phyloP scores from a whole-genome alignment of 192 early-diverging fungal species.

The Backusella morwellensis region DNA sequence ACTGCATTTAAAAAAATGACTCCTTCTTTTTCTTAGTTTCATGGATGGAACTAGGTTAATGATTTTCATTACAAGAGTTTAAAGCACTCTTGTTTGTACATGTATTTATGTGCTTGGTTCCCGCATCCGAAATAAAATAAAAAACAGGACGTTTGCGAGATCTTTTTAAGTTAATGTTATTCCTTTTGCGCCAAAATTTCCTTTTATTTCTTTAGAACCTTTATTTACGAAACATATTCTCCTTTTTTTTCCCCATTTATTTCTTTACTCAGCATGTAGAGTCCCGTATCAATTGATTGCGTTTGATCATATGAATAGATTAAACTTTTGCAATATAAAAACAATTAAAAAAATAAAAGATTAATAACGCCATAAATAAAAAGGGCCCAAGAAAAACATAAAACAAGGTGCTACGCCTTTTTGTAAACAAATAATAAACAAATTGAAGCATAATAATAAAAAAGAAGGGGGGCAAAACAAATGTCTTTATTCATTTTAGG shows the following conservation, averaged over 20 bases:
- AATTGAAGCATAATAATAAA: background rate
- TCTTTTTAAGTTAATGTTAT: background rate
- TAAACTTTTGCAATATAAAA: background rate
- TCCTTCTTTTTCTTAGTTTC: background rate
- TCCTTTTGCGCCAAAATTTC: background rate
- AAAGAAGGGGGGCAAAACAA: background rate
- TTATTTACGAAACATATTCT: background rate
- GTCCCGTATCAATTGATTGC: background rate
- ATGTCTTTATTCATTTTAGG: background rate
- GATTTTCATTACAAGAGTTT: background rate
- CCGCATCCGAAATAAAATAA: background rate
- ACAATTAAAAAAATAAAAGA: background rate
- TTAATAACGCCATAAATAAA: background rate
- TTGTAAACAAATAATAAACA: background rate
- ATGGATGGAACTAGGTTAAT: background rate
- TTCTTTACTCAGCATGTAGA: background rate
- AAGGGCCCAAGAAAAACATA: background rate
- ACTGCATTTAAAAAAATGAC: background rate
- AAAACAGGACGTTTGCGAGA: background rate
- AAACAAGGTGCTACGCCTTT: background rate
- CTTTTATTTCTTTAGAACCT: background rate
- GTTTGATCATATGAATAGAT: background rate
- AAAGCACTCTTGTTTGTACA: background rate
- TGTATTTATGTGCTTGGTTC: background rate
- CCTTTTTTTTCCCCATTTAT: background rate